Conservation (phyloP, 140 eudicot species). For the Flaveria floridana region DNA sequence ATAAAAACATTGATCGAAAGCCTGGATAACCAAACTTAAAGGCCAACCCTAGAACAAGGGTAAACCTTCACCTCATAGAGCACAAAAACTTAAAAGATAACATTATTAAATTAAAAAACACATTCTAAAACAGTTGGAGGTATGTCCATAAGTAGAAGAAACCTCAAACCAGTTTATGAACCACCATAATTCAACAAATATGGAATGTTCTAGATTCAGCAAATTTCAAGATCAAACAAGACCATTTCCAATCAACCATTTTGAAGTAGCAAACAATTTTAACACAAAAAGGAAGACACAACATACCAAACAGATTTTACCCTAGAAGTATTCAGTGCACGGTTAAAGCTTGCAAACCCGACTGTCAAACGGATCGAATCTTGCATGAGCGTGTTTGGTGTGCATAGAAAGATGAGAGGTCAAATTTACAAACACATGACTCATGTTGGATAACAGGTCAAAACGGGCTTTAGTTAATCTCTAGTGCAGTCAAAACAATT, state of each 20-base stretch:
- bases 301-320: slow-evolving; percentile 4
- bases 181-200: slow-evolving; percentile 18
- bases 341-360: not conserved
- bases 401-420: not conserved
- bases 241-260: not conserved
- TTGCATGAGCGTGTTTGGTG: slow-evolving; percentile 5
- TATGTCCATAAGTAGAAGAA: slow-evolving; percentile 26
- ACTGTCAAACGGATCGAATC: not conserved
- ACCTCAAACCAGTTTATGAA: not conserved
- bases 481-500: no score
- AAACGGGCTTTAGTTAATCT: not conserved
- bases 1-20: not conserved
- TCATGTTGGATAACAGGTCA: not conserved
- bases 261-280: slow-evolving; percentile 1
- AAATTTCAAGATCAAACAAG: slow-evolving; percentile 15
- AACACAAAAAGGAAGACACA: slow-evolving; percentile 14
- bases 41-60: not conserved
- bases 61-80: slow-evolving; percentile 12
- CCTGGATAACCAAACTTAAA: no score
- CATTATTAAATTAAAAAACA: not conserved
- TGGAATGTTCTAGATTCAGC: slow-evolving; percentile 22
- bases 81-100: not conserved
- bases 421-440: not conserved
- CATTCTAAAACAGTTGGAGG: slow-evolving; percentile 2
- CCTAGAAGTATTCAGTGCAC: not conserved